phyloP scores from a whole-genome alignment of 164 flowering plant species.

The Tetrastigma voinierianum region DNA sequence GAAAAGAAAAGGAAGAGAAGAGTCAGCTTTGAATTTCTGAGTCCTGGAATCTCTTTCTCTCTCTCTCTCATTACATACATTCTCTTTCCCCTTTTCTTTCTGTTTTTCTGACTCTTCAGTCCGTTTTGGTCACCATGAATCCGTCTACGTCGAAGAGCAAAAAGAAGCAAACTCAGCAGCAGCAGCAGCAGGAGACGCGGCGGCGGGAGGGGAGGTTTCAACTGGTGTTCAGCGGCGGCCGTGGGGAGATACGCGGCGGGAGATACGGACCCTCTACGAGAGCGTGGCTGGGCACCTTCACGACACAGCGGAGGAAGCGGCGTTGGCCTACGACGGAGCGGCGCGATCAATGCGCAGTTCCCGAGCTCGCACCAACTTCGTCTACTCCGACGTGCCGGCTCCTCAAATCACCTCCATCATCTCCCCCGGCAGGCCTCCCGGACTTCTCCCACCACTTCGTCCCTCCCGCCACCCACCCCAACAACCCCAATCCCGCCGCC shows the following conservation, averaged over 20 bases:
- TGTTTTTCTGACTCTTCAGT: neutral
- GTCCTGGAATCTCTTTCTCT: no score
- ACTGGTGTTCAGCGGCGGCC: constrained; percentile 41
- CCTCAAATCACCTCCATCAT: constrained; percentile 42
- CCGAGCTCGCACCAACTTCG: constrained; percentile 50
- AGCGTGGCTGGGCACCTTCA: constrained; percentile 58
- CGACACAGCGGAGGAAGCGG: constrained; percentile 61
- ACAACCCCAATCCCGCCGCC: constrained; percentile 6
- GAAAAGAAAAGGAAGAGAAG: neutral
- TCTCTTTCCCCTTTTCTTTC: neutral
- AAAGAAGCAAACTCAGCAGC: constrained; percentile 22
- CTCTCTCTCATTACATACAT: neutral
- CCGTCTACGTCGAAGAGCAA: constrained; percentile 19
- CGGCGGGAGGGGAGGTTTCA: constrained; percentile 26
- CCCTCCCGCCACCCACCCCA: constrained; percentile 9
- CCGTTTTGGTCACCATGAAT: constrained; percentile 6
- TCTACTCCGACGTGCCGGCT: constrained; percentile 56
- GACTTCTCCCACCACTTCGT: constrained; percentile 9
- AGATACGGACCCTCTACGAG: constrained; percentile 57
- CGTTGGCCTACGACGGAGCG: constrained; percentile 50
- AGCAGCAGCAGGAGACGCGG: constrained; percentile 13
- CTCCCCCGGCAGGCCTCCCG: constrained; percentile 36
- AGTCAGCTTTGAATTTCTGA: neutral
- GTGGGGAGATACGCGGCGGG: constrained; percentile 58
- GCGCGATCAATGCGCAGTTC: constrained; percentile 48